Base-by-base conservation (phyloP, 805 yeast genomes). In the Spencermartinsiella europaea region DNA sequence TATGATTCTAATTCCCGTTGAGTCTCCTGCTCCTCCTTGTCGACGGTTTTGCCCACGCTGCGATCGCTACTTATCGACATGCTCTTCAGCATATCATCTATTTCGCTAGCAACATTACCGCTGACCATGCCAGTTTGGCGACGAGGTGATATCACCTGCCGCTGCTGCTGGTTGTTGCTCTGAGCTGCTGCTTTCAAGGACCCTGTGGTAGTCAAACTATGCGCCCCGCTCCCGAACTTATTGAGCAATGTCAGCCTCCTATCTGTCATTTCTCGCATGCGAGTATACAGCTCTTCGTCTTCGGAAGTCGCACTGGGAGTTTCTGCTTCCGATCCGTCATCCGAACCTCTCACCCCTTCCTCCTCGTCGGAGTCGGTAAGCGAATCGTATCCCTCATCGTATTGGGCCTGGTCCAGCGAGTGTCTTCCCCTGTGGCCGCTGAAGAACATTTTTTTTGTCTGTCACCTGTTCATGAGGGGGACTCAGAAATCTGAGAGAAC, bases 51-150 rank as follows among this genome's bases (percentile, higher is more conserved):
- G 5, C 8, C 14, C 8, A 28, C 28, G 16, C 27, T n/a, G 7
- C 28, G 34, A n/a, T 27, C 21, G n/a, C 22, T 34, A 15, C 34
- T 22, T 12, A 43, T 33, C 17, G 34, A 19, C 43, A 17, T 20
- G 15, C 27, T 40, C 8, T 22, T 21, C 4, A 36, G 42, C 45
- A 45, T 40, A 12, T 25, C 31, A 21, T 45, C 42, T 3, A 40
- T 10, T 22, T 35, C 20, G 19, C 15, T n/a, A 15, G 21, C 10
- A 19, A 34, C 48, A 4, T 19, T 4, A 21, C 15, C 40, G 3
- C 40, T 8, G 17, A 21, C 40, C 8, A 7, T 17, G 12, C 20
- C 31, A 25, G 10, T 25, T 7, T 25, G 31, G 10, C 31, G 31
- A 5, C 21, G 7, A 12, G n/a, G 10, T 16, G 40, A n/a, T 16